Evolutionary conservation across 768 basidiomycete genomes (phyloP), one percentile per base, ranked within the genome.

Genomic region (Macrolepiota albuminosa): DNA sequence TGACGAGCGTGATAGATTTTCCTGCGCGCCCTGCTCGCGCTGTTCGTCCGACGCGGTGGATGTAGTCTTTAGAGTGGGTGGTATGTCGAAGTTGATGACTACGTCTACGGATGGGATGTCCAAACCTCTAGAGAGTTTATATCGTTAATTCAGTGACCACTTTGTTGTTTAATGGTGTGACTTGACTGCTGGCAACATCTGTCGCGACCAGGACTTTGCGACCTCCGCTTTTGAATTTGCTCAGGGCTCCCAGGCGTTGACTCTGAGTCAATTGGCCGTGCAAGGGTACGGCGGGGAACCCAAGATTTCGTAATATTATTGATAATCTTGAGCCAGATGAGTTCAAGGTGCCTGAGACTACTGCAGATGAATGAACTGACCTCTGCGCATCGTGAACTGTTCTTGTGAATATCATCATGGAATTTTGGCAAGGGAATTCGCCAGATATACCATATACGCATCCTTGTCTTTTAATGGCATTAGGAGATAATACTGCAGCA

Each of bases 1-100:
- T 93, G 26, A 98, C 95, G 45, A 99, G 83, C n/a, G 95, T 97
- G 67, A 99, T 91, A 1, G 93, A 88, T 76, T 98, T 98, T 47
- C 97, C 97, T 1, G 94, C 86, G 46, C 97, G 85, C n/a, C 97
- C 97, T 3, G 97, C 97, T 69, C 97, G 89, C 6, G 97, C 97
- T 36, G 97, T 99, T 58, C 97, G 86, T 42, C 97, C 97, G 10
- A 99, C 97, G 47, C 97, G 87, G 71, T 99, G 97, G 53, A 99
- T 97, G 74, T 99, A 99, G 72, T 98, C 97, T 77, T 99, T 98
- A 16, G 95, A 98, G 71, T 98, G 93, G 1, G 93, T 93, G 1
- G 97, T 63, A 98, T 89, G 72, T 97, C 95, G 72, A 93, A 99
- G 75, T 99, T 99, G 74, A 99, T 92, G 59, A 99, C 95, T 39